Base-by-base conservation (phyloP, 2,329 filamentous ascomycete species). In the Fusarium sp. region DNA sequence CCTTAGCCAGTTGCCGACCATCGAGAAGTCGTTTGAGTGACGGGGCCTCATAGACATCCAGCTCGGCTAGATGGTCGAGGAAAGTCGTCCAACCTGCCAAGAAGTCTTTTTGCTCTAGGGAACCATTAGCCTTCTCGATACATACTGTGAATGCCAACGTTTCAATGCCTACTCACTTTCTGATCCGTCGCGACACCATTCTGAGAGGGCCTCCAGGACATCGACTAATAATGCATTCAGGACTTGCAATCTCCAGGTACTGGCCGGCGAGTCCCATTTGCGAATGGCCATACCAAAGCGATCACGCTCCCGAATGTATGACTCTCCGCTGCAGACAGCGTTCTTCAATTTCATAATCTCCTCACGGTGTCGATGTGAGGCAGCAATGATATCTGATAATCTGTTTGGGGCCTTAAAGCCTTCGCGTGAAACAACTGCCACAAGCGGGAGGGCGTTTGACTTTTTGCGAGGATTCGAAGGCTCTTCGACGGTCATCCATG, bases 331-430 rank as follows among this genome's bases (percentile, higher is more conserved):
- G 40, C 83, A 79, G 14, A 88, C 83, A 11, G 85, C 82, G 45
- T 83, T 78, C 72, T 93, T 93, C 17, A 91, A 76, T 11, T 79
- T 79, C 28, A 87, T 81, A n/a, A 97, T 93, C 43, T 90, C 85
- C 6, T 80, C 73, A 45, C 87, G 83, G 69, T 94, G 85, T n/a
- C 82, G 84, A 50, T 91, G 84, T 10, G 91, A 87, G 22, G 88
- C 87, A 15, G 86, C 86, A 55, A 96, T 82, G 6, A 95, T 80
- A 68, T 90, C 89, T 43, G 87, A 88, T 7, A 94, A 82, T 76
- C 91, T 96, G 76, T 94, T 97, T 3, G 92, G 88, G 2, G 90
- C 87, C 74, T 92, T 94, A 76, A 97, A 89, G 7, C 94, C 94
- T 76, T 97, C 93, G 33, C 91, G 86, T 7, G 89, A 90, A 5